phyloP scores from a whole-genome alignment of 2,329 filamentous ascomycete species.

The Colletotrichum endophyticum region DNA sequence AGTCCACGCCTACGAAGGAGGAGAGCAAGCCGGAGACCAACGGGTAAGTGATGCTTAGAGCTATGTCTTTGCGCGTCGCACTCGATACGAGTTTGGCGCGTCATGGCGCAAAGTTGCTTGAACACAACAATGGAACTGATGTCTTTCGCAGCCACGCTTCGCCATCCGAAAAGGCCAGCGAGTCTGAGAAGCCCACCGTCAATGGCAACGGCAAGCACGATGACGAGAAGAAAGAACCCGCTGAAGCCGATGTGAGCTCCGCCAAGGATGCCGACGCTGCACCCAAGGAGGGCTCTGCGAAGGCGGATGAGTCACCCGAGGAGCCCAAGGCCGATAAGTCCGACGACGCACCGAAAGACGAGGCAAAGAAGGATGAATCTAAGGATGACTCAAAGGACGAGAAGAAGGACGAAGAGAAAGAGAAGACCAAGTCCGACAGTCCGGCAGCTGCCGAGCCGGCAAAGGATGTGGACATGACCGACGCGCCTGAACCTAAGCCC shows the following conservation, averaged over 20 bases:
- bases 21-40: slow-evolving; percentile 38
- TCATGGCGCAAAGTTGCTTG: neutral
- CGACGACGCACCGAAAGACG: neutral
- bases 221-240: slow-evolving; percentile 14
- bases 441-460: neutral
- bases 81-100: slow-evolving; percentile 12
- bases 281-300: neutral
- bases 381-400: neutral
- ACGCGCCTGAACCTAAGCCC: slow-evolving; percentile 19
- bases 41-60: slow-evolving; percentile 36
- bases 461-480: slow-evolving; percentile 31
- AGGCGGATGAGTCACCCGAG: neutral
- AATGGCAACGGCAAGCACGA: slow-evolving; percentile 29
- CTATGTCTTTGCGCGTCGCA: slow-evolving; percentile 1
- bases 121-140: neutral
- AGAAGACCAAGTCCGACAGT: neutral
- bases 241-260: neutral
- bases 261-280: neutral
- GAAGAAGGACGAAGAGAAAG: slow-evolving; percentile 6
- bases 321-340: neutral
- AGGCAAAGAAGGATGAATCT: neutral
- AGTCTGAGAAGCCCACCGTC: slow-evolving; percentile 24
- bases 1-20: slow-evolving; percentile 31
- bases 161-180: slow-evolving; percentile 23
- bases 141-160: slow-evolving; percentile 29